Percentiles rank a stretch among this genome's conserved stretches.
Evolutionary conservation across 2,329 filamentous ascomycete genomes (phyloP).

Genomic region (Ceratocystis smalleyi): DNA sequence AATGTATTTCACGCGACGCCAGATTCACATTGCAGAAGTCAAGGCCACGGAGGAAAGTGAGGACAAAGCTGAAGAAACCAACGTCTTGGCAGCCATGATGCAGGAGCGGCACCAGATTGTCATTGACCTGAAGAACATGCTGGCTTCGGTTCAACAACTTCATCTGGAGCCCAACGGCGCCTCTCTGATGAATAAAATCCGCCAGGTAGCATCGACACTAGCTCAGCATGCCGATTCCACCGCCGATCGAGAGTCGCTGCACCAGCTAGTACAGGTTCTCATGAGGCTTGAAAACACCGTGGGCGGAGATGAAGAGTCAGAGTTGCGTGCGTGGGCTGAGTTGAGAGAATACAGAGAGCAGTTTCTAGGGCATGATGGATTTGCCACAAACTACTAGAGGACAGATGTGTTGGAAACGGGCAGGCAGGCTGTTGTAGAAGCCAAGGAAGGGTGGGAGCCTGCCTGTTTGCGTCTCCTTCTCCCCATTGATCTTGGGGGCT

Average conservation of each 20-base stretch:
- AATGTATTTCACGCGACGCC: constrained; percentile 64
- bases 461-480: neutral
- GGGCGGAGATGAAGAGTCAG: constrained; percentile 15
- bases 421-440: neutral
- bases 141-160: constrained; percentile 64
- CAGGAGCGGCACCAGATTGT: constrained; percentile 69
- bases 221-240: constrained; percentile 33
- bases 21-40: constrained; percentile 37
- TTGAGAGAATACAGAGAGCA: constrained; percentile 14
- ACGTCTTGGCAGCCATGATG: constrained; percentile 49
- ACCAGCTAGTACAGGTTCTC: constrained; percentile 13
- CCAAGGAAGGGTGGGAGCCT: neutral
- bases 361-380: constrained; percentile 16
- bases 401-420: neutral
- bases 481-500: neutral
- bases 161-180: constrained; percentile 62
- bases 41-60: constrained; percentile 25
- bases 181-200: constrained; percentile 67
- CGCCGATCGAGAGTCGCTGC: constrained; percentile 10
- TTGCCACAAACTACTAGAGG: constrained; percentile 14
- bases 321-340: constrained; percentile 15
- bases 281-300: constrained; percentile 13
- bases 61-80: constrained; percentile 28
- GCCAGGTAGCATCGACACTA: constrained; percentile 66
- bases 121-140: constrained; percentile 57